Base-by-base conservation (phyloP, 441 rosid species). In the Hura crepitans region DNA sequence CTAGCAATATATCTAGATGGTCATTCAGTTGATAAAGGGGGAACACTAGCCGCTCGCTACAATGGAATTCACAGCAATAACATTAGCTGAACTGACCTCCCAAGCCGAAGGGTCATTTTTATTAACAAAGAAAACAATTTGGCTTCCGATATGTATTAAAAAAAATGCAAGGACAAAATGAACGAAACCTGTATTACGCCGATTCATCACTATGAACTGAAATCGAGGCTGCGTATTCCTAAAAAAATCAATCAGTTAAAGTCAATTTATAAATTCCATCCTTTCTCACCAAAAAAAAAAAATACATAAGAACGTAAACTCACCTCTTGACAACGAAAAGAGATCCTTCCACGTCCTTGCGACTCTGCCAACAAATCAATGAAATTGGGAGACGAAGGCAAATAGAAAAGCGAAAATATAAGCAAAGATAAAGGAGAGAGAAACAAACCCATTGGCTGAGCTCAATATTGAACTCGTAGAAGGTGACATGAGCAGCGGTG, bases 331-430 rank as follows among this genome's bases (percentile, higher is more conserved):
- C 97, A 31, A 95, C 97, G 65, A 92, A 92, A 18, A 92, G 87
- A 69, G 99, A 89, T 56, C 99, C 99, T 83, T 95, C 99, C 50
- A 95, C 97, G 67, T 95, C 99, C 79, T 95, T 95, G 62, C 97
- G 97, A 59, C 97, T 86, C 98, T 94, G 83, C 78, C 69, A 43
- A 65, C 1, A 66, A 15, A 46, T 20, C 23, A 23, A 67, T 14
- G 22, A 57, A 37, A 61, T 47, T 39, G 20, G 67, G 57, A 59
- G 53, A 23, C 0, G 6, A 15, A 27, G 55, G 12, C 18, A 14
- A 35, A 31, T 15, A 27, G 61, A 56, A 58, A 58, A 1, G 6
- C 22, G 2, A 57, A 63, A 23, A 17, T 0, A 14, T 15, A 33
- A 64, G 28, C 9, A 3, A 2, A 2, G 0, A 0, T 3, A 46